Evolutionary conservation across 495 filamentous ascomycete species (phyloP).

Genomic region (Cryomyces minteri): DNA sequence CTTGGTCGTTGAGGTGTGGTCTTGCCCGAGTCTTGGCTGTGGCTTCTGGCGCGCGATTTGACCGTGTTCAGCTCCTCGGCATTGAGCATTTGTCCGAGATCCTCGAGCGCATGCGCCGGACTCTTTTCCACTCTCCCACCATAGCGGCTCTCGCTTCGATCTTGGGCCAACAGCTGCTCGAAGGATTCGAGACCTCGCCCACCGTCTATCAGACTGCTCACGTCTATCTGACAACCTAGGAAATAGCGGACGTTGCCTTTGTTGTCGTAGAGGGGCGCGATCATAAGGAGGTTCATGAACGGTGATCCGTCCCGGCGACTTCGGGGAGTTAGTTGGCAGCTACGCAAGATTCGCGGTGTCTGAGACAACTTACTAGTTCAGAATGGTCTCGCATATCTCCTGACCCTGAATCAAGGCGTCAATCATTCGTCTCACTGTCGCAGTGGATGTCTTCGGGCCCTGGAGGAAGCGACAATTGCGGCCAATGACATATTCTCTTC

Average conservation of each 20-base stretch:
- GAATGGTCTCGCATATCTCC: slow-evolving; percentile 47
- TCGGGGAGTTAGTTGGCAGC: slow-evolving; percentile 5
- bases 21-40: slow-evolving; percentile 3
- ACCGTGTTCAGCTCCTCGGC: slow-evolving; percentile 16
- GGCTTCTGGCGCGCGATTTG: background rate
- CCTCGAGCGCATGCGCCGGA: slow-evolving; percentile 7
- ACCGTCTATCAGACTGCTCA: slow-evolving; percentile 37
- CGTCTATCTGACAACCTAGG: slow-evolving; percentile 44
- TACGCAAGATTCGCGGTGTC: background rate
- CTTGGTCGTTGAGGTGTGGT: slow-evolving; percentile 6
- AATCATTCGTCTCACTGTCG: slow-evolving; percentile 36
- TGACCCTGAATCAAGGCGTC: slow-evolving; percentile 35
- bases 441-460: slow-evolving; percentile 34
- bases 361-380: slow-evolving; percentile 32
- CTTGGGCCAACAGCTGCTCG: slow-evolving; percentile 23
- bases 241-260: slow-evolving; percentile 38
- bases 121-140: slow-evolving; percentile 3
- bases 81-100: slow-evolving; percentile 17
- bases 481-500: slow-evolving; percentile 35
- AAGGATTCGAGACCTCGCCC: slow-evolving; percentile 38
- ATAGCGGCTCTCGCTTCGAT: slow-evolving; percentile 8
- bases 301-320: slow-evolving; percentile 43
- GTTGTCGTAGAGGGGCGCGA: slow-evolving; percentile 41
- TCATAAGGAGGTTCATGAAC: slow-evolving; percentile 52
- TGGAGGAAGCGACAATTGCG: slow-evolving; percentile 47